Base-by-base conservation (phyloP, 352 stramenopile species). In the Aphanomyces euteiches region DNA sequence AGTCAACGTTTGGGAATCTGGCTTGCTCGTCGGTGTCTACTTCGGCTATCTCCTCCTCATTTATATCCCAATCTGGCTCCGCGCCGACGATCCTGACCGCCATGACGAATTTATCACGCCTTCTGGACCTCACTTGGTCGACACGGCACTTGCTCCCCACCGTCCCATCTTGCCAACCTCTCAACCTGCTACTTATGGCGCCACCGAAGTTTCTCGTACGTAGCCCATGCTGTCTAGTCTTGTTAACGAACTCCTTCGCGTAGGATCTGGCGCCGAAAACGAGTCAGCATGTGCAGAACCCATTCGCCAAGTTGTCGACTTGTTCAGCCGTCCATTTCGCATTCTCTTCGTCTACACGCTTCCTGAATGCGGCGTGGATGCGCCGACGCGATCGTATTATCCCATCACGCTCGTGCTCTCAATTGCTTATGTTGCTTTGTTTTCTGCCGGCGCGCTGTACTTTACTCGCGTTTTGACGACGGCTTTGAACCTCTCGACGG, bases 41-140 rank as follows among this genome's bases (percentile, higher is more conserved):
- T 84, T 88, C 36, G 13, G 77, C 41, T 94, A 92, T 75, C 85
- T 96, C 79, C 78, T 76, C 43, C 77, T 90, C 66, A 91, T 95
- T 50, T 75, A 90, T 39, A 77, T 79, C 17, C 69, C 69, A 1
- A 89, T 77, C 64, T 90, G 83, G 75, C 82, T 88, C 50, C 82
- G 78, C 0, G 74, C 78, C 8, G 79, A 77, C 5, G 58, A 77
- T 3, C 74, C 73, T 7, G 57, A 65, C 34, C 47, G 53, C 3
- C 64, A 78, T 10, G 54, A 69, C 5, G 67, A 74, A 12, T 69
- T 78, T 3, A 50, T 38, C 7, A 67, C 47, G 36, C 66, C 66
- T 5, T 21, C 43, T 2, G 13, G 17, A 38, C 47, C 3, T 53
- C 67, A 39, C 72, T 79, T 48, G 72, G 61, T 67, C n/a, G 57